These are phyloP conservation scores for Cladobotryum protrusum DNA, from an alignment of 2,329 filamentous ascomycete species.

Conservation along the genomic window DNA sequence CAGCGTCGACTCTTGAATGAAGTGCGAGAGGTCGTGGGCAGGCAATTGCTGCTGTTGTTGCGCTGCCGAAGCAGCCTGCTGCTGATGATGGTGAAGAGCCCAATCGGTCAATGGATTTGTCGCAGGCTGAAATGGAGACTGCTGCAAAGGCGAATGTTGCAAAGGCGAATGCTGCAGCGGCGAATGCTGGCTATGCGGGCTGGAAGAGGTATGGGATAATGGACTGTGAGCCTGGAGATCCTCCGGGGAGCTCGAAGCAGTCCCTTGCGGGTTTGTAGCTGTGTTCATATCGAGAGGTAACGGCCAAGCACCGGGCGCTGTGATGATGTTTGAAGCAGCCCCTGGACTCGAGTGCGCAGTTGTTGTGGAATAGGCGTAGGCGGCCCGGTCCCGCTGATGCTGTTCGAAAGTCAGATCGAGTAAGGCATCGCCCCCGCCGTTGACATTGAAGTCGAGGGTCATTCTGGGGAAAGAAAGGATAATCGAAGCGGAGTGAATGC, in stretches of 20 bases:
- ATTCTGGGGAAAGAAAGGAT: slow-evolving; percentile 33
- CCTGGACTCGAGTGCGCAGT: slow-evolving; percentile 26
- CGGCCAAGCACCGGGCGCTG: slow-evolving; percentile 39
- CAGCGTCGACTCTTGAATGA: slow-evolving; percentile 52
- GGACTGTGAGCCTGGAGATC: slow-evolving; percentile 44
- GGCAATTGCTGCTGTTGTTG: slow-evolving; percentile 30
- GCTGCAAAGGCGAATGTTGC: slow-evolving; percentile 41
- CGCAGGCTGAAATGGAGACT: slow-evolving; percentile 48
- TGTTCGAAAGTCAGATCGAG: slow-evolving; percentile 56
- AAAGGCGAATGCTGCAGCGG: slow-evolving; percentile 43
- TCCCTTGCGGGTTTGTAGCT: slow-evolving; percentile 34
- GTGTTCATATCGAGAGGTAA: slow-evolving; percentile 48
- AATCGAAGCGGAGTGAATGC: slow-evolving; percentile 23
- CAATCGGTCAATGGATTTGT: slow-evolving; percentile 54
- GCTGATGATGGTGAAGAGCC: slow-evolving; percentile 52
- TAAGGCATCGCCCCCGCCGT: slow-evolving; percentile 51
- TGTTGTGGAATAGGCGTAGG: slow-evolving; percentile 25
- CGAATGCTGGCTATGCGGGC: slow-evolving; percentile 45
- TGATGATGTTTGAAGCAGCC: slow-evolving; percentile 29
- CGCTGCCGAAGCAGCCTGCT: slow-evolving; percentile 26
- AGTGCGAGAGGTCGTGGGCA: slow-evolving; percentile 43
- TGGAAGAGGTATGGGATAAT: slow-evolving; percentile 44
- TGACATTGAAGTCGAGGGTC: slow-evolving; percentile 56
- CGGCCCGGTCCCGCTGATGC: slow-evolving; percentile 50
- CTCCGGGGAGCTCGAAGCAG: slow-evolving; percentile 45